Base-by-base conservation (phyloP, 116 monocot genomes). In the Posidonia oceanica region DNA sequence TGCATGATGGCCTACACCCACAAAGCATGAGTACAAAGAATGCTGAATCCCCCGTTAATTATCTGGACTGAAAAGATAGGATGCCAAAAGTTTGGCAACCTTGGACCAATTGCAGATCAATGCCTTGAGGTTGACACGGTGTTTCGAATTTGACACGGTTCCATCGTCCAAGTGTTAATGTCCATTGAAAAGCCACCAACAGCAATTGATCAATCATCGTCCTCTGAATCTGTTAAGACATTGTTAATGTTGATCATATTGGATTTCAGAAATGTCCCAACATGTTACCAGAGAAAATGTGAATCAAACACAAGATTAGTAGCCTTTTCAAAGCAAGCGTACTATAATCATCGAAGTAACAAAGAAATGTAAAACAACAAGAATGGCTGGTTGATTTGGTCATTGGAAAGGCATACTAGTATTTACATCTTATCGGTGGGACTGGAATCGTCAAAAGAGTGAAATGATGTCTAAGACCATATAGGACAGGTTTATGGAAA, bases 221-320 rank as follows among this genome's bases (percentile, higher is more conserved):
- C 74, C 44, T 74, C 74, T 2, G 74, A 74, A 67, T 74, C 74
- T 74, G 74, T 22, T 29, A 59, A 39, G 52, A 10, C 54, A 4
- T 11, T 12, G 21, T 37, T 10, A 15, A 36, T 52, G 36, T 23
- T 64, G 16, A 29, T 21, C 14, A 22, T 0, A 14, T 69, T 16
- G 6, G 18, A 21, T 36, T 61, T 61, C 29, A 13, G 36, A n/a
- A 59, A n/a, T 58, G 58, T 4, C 58, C n/a, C 38, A 71, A 13
- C 15, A 39, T 13, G 58, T 57, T 8, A 59, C 36, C 36, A 71
- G 36, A 54, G 16, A 48, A 66, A 20, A 16, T 8, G 16, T 7
- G 1, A 14, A 48, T 3, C 44, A 12, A 44, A 48, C 3, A 66
- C 7, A 8, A 60, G 12, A 48, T 48, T 2, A 10, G 8, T 48